Evolutionary conservation across 352 stramenopile genomes (phyloP), one percentile per base, ranked within the genome.

Genomic region (Phytopythium cucurbitacearum): DNA sequence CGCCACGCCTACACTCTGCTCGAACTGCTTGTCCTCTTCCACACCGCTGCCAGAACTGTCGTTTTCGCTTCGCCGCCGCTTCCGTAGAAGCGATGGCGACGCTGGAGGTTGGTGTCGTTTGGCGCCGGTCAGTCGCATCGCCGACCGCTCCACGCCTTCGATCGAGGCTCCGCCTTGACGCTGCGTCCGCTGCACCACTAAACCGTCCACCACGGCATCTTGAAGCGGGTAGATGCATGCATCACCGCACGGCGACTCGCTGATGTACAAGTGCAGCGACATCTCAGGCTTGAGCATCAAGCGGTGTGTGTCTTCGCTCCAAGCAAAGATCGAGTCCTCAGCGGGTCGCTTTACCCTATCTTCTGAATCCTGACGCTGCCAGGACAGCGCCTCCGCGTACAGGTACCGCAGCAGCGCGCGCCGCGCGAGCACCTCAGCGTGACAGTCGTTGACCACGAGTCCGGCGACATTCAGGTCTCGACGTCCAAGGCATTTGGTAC

Each of bases 181-280:
- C 51, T 35, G 16, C 38, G 60, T 48, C 42, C 80, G 76, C 47
- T 76, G 60, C 35, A 73, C 65, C 13, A 85, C 71, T 8, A 89
- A 62, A 34, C 69, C 65, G 35, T 89, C 65, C 10, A 91, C 73
- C 6, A 96, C 80, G 7, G 86, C 74, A 40, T 80, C 64, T 3
- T 76, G 76, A n/a, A 95, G 56, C 37, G 80, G 52, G 65, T 98
- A 98, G 56, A 98, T 97, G n/a, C 91, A 82, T 6, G 87, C 87
- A 68, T 98, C 92, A 40, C 92, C 94, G 67, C 94, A 98, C 6
- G 94, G 94, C 10, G 89, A 82, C 71, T 97, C 91, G 48, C 77
- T 97, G 49, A 97, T 86, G 58, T 90, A 98, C 9, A 98, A 68
- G 69, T 97, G 87, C 37, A 98, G 69, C 37, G 73, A 67, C 55